Evolutionary conservation across 2,329 filamentous ascomycete genomes (phyloP).

Genomic region (Xylariomycetidae sp.): DNA sequence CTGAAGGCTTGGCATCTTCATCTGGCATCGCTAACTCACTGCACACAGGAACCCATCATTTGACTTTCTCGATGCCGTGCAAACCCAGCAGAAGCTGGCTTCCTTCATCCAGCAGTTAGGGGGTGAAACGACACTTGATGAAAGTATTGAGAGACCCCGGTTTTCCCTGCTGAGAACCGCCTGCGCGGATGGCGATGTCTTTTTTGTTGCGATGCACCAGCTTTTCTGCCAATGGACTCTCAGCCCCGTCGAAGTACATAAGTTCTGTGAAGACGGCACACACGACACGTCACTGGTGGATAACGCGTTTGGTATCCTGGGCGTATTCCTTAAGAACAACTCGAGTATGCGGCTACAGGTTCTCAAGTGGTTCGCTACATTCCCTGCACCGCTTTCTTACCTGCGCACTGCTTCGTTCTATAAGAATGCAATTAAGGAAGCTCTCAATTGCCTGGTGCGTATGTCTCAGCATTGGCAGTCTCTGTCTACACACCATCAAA

Average conservation of each 20-base stretch:
- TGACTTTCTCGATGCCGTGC: slow-evolving; percentile 13
- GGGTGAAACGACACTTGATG: slow-evolving; percentile 17
- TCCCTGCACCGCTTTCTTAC: slow-evolving; percentile 24
- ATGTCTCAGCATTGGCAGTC: slow-evolving; percentile 35
- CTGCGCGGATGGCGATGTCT: slow-evolving; percentile 47
- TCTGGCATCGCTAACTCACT: background rate
- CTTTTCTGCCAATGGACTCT: slow-evolving; percentile 53
- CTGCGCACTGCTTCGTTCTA: slow-evolving; percentile 15
- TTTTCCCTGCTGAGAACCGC: slow-evolving; percentile 52
- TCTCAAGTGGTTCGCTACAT: slow-evolving; percentile 30
- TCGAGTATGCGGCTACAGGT: slow-evolving; percentile 20
- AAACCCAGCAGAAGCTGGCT: slow-evolving; percentile 9
- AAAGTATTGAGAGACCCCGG: slow-evolving; percentile 38
- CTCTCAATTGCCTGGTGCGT: slow-evolving; percentile 38
- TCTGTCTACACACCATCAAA: slow-evolving; percentile 29
- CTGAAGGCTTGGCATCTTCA: background rate
- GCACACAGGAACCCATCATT: slow-evolving; percentile 12
- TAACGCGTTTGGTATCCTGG: slow-evolving; percentile 28
- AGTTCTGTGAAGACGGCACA: slow-evolving; percentile 26
- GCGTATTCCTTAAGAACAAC: slow-evolving; percentile 33
- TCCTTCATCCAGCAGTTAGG: slow-evolving; percentile 7
- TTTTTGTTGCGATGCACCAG: slow-evolving; percentile 63
- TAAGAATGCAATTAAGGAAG: slow-evolving; percentile 19
- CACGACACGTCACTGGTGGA: slow-evolving; percentile 22
- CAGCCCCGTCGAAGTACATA: slow-evolving; percentile 29